Base-by-base conservation (phyloP, 2,329 filamentous ascomycete species). In the Chaetomiaceae sp. region DNA sequence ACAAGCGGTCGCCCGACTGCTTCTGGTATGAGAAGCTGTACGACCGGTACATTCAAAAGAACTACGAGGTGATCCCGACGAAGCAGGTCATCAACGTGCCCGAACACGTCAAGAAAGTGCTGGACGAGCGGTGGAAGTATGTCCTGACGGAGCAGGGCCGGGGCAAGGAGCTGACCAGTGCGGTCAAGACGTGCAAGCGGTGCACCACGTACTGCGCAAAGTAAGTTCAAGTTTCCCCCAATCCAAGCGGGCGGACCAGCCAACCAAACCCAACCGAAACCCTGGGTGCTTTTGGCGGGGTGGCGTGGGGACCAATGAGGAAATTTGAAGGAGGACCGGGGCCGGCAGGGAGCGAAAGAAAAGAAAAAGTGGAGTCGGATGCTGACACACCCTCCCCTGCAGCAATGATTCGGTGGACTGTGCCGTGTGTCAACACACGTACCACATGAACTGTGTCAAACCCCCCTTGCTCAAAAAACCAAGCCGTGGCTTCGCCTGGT, bases 11-110 rank as follows among this genome's bases (percentile, higher is more conserved):
- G 23, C 86, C 87, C 63, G 89, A 99, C 71, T 85, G 80, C 62
- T 99, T 99, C 69, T 99, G 91, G 88, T 99, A 89, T 69, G 92
- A 96, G 65, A 95, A 96, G 68, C 82, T 97, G 63, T 97, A 95
- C 70, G 94, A 99, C 73, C 88, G 94, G 54, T 99, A 97, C 73
- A 97, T 99, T 59, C 90, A 96, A 67, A 91, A 95, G 58, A 91
- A 92, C 71, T 97, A 97, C 77, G 94, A 99, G 65, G 88, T 96
- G 50, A 92, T 99, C 57, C 92, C 94, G 1, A 95, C 91, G 13
- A 82, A 80, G 56, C 84, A 88, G 65, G 94, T 99, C 65, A 92
- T 97, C 74, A 99, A 99, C 67, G 94, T 99, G 43, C 94, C 94
- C 5, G 86, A 87, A 61, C 89, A 87, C 66, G 92, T 99, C 66